phyloP scores from a whole-genome alignment of 345 rosid species.

The Acer negundo region DNA sequence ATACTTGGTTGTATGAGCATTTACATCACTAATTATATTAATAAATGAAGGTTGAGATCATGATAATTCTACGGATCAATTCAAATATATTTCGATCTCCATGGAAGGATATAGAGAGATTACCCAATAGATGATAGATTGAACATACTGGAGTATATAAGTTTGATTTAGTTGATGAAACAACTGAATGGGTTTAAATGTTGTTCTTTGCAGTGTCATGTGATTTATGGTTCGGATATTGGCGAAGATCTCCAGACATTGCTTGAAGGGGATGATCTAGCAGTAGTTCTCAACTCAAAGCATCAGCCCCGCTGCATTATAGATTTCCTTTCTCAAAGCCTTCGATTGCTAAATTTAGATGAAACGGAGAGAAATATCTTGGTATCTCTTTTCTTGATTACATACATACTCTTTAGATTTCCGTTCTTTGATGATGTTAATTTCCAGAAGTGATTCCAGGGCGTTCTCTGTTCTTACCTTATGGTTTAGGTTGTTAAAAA shows the following conservation, averaged over 20 bases:
- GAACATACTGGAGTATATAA: not conserved
- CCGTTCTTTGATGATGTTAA: not conserved
- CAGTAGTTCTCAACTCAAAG: slow-evolving; percentile 64
- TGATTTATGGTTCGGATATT: slow-evolving; percentile 69
- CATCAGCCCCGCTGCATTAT: slow-evolving; percentile 82
- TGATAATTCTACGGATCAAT: no score
- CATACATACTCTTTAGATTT: slow-evolving; percentile 5
- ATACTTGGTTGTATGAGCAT: no score
- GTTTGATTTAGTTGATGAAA: slow-evolving; percentile 15
- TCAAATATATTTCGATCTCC: no score
- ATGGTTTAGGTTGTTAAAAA: not conserved
- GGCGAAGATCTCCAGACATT: slow-evolving; percentile 56
- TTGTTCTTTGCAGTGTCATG: slow-evolving; percentile 68
- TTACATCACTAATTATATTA: no score
- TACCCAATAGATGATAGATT: no score
- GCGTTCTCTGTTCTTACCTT: slow-evolving; percentile 1
- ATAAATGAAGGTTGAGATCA: no score
- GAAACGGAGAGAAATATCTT: slow-evolving; percentile 54
- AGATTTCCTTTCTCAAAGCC: slow-evolving; percentile 75
- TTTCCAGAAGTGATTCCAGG: not conserved
- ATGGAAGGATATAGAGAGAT: no score
- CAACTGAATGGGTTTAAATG: not conserved
- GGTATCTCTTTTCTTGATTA: slow-evolving; percentile 50
- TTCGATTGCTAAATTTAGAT: slow-evolving; percentile 58
- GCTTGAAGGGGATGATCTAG: slow-evolving; percentile 79